Percentiles rank a stretch among this genome's conserved stretches.
Conservation (phyloP, 139 green algal species). For the Chlamydomonas sp. region DNA sequence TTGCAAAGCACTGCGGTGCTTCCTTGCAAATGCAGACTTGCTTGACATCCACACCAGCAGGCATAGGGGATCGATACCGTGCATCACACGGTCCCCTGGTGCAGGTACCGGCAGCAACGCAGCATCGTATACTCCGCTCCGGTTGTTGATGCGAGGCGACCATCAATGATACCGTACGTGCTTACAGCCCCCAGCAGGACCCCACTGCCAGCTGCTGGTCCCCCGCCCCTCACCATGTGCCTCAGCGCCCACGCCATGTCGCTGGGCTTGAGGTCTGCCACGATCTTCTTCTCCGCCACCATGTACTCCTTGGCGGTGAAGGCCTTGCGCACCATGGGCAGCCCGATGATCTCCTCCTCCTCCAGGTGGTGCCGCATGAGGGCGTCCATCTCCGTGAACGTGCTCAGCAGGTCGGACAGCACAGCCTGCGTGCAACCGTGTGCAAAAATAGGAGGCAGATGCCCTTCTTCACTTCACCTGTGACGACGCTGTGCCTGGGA, state of each 20-base stretch:
- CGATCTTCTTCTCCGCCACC: not conserved
- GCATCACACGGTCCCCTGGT: not conserved
- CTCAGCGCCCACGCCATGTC: not conserved
- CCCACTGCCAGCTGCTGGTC: no score
- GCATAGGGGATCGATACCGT: no score
- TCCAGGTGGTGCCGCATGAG: slow-evolving; percentile 34
- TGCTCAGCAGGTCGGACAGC: not conserved
- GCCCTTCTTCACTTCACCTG: no score
- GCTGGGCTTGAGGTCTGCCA: not conserved
- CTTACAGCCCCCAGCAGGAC: no score
- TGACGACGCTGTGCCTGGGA: no score
- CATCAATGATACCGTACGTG: no score
- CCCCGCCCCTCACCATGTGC: not conserved
- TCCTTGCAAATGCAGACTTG: no score
- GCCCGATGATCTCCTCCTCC: slow-evolving; percentile 20
- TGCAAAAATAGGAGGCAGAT: no score
- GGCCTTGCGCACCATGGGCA: slow-evolving; percentile 28
- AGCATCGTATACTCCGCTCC: not conserved
- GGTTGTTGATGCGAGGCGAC: no score
- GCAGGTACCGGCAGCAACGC: not conserved
- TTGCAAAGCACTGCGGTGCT: no score
- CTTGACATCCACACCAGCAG: no score
- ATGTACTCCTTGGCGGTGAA: slow-evolving; percentile 4
- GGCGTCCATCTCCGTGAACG: not conserved
- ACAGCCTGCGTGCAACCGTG: not conserved